Evolutionary conservation across 345 rosid genomes (phyloP).

Genomic region (Arabidopsis thaliana): DNA sequence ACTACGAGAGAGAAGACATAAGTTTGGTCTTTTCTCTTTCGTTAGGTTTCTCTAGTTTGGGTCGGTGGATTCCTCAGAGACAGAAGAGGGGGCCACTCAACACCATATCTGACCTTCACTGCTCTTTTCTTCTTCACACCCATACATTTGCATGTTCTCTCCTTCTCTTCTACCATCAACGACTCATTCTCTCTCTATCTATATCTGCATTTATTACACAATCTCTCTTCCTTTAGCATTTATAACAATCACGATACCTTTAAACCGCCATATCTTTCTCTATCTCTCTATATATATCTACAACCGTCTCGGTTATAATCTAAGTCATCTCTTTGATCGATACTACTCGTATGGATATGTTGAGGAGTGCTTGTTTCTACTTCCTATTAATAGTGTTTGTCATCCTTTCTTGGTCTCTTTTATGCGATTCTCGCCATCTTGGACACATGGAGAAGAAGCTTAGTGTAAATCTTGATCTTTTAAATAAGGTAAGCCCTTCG

Average conservation of each 20-base stretch:
- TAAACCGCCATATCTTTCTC: slow-evolving; percentile 29
- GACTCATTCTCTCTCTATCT: slow-evolving; percentile 28
- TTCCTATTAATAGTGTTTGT: slow-evolving; percentile 48
- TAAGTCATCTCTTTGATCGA: slow-evolving; percentile 8
- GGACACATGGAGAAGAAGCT: slow-evolving; percentile 41
- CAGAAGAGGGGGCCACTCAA: slow-evolving; percentile 48
- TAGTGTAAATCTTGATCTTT: slow-evolving; percentile 35
- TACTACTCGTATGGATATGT: slow-evolving; percentile 22
- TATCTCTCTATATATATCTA: slow-evolving; percentile 4
- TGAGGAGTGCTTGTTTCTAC: slow-evolving; percentile 42
- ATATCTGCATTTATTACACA: slow-evolving; percentile 58
- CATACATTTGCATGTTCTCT: slow-evolving; percentile 68
- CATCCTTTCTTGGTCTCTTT: slow-evolving; percentile 49
- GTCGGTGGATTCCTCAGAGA: slow-evolving; percentile 45
- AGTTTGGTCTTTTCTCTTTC: slow-evolving; percentile 43
- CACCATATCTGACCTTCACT: slow-evolving; percentile 54
- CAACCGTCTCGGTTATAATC: not conserved
- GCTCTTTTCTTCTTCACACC: slow-evolving; percentile 41
- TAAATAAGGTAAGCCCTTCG: slow-evolving; percentile 42
- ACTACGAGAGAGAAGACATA: slow-evolving; percentile 43
- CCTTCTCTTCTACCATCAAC: slow-evolving; percentile 35
- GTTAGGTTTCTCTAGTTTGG: slow-evolving; percentile 47
- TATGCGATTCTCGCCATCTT: slow-evolving; percentile 59
- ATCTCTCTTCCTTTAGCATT: slow-evolving; percentile 45
- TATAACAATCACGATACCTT: slow-evolving; percentile 39